Conservation (phyloP, 106 monocot species). For the Alisma plantagoaquatica region DNA sequence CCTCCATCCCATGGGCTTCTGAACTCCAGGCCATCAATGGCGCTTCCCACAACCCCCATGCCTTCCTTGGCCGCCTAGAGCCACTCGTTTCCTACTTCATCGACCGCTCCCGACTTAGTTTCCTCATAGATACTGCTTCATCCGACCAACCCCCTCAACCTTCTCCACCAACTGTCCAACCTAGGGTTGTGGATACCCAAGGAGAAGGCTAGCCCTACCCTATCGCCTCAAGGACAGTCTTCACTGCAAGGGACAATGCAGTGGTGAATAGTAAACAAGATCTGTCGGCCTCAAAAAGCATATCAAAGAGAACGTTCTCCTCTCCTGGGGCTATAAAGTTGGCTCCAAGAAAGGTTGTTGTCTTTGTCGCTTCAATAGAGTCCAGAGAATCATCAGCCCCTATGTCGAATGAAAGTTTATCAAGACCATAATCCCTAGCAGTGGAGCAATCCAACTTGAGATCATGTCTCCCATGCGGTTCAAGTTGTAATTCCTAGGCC, state of each 20-base stretch:
- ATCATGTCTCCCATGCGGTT: slow-evolving; percentile 73
- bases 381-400: slow-evolving; percentile 9
- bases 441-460: slow-evolving; percentile 12
- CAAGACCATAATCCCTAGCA: slow-evolving; percentile 30
- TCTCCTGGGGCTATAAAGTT: slow-evolving; percentile 42
- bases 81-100: slow-evolving; percentile 27
- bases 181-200: too few relatives aligned
- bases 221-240: slow-evolving; percentile 20
- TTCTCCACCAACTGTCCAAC: slow-evolving; percentile 12
- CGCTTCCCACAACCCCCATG: slow-evolving; percentile 23
- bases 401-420: not conserved
- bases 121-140: slow-evolving; percentile 65
- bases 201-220: too few relatives aligned
- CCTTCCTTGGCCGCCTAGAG: slow-evolving; percentile 26
- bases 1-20: slow-evolving; percentile 47
- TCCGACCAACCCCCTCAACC: slow-evolving; percentile 18
- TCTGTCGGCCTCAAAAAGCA: too few relatives aligned
- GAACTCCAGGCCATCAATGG: slow-evolving; percentile 46
- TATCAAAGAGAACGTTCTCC: slow-evolving; percentile 39
- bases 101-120: slow-evolving; percentile 22
- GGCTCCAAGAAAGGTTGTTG: slow-evolving; percentile 6
- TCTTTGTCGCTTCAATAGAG: not conserved
- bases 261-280: too few relatives aligned
- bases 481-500: slow-evolving; percentile 73
- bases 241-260: slow-evolving; percentile 32